These are phyloP conservation scores for Mycena sp. DNA, from an alignment of 1,284 basidiomycete species.

Conservation along the genomic window DNA sequence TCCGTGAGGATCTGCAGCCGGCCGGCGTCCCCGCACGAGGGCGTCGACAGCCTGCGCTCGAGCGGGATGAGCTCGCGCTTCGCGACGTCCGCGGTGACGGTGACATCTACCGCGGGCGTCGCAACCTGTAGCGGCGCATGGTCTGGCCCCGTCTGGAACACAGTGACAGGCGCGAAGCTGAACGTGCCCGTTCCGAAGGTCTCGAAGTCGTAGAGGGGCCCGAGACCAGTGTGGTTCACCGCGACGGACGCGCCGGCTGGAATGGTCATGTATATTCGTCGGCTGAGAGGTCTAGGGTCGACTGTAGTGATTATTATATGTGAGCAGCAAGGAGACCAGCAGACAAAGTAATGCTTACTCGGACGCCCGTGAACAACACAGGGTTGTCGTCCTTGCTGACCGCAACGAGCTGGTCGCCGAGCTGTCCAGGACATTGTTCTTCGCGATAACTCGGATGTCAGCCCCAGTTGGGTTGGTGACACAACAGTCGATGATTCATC, in stretches of 20 bases:
- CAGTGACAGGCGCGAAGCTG: constrained; percentile 22
- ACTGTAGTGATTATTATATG: not conserved
- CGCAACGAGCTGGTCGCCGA: constrained; percentile 24
- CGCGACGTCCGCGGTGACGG: constrained; percentile 16
- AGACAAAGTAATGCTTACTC: constrained; percentile 7
- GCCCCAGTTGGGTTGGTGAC: constrained; percentile 28
- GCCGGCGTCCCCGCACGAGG: constrained; percentile 17
- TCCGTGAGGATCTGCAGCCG: constrained; percentile 17
- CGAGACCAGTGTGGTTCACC: constrained; percentile 28
- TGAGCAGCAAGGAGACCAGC: not conserved
- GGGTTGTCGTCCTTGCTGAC: constrained; percentile 25
- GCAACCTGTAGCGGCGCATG: constrained; percentile 13
- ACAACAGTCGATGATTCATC: constrained; percentile 17
- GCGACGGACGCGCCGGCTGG: constrained; percentile 31
- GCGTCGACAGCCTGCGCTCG: constrained; percentile 22
- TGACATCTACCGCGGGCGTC: constrained; percentile 18
- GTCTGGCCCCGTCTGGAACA: constrained; percentile 27
- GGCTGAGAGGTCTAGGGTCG: constrained; percentile 19
- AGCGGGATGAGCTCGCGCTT: constrained; percentile 21
- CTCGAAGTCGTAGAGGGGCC: constrained; percentile 29
- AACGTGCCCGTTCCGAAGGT: constrained; percentile 23
- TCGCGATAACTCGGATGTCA: constrained; percentile 28
- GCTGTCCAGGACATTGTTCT: constrained; percentile 29
- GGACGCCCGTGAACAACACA: constrained; percentile 28
- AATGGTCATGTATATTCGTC: constrained; percentile 28